These are phyloP conservation scores for Rhodotorula sp. DNA, from an alignment of 1,284 basidiomycete species.

Conservation along the genomic window DNA sequence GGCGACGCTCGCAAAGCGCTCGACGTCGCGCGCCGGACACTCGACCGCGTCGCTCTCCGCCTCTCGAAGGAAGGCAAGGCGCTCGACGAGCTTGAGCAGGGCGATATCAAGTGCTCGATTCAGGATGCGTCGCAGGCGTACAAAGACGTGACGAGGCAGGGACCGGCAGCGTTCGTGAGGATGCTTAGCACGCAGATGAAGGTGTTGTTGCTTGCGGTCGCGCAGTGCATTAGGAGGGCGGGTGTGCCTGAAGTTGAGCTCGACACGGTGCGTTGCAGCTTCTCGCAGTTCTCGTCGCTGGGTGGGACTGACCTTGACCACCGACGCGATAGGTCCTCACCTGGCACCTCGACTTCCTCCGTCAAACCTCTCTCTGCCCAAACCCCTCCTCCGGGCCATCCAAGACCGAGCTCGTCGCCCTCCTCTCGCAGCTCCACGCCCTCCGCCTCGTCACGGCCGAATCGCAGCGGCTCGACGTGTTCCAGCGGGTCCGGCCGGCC, in stretches of 20 bases:
- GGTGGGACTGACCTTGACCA: not conserved
- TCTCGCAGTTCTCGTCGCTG: not conserved
- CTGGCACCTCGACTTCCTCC: constrained; percentile 43
- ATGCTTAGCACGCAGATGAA: constrained; percentile 82
- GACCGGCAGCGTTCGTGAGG: constrained; percentile 75
- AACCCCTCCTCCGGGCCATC: constrained; percentile 14
- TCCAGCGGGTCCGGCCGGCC: constrained; percentile 36
- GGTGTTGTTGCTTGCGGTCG: constrained; percentile 80
- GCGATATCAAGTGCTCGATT: constrained; percentile 49
- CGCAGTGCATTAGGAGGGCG: constrained; percentile 76
- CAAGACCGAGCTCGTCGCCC: constrained; percentile 35
- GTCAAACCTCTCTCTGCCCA: constrained; percentile 36
- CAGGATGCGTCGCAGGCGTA: constrained; percentile 56
- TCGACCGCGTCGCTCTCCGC: constrained; percentile 19
- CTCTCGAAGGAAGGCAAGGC: constrained; percentile 4
- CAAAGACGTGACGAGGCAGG: constrained; percentile 85
- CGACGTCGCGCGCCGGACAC: constrained; percentile 76
- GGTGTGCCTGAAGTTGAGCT: constrained; percentile 59
- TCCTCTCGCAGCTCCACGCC: constrained; percentile 37
- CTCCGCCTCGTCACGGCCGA: constrained; percentile 41
- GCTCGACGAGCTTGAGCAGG: constrained; percentile 59
- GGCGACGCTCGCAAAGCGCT: constrained; percentile 92
- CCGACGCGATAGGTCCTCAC: constrained; percentile 35
- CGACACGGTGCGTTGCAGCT: constrained; percentile 34
- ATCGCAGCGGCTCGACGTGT: constrained; percentile 39